Base-by-base conservation (phyloP, 441 rosid genomes). In the Sinapis alba region DNA sequence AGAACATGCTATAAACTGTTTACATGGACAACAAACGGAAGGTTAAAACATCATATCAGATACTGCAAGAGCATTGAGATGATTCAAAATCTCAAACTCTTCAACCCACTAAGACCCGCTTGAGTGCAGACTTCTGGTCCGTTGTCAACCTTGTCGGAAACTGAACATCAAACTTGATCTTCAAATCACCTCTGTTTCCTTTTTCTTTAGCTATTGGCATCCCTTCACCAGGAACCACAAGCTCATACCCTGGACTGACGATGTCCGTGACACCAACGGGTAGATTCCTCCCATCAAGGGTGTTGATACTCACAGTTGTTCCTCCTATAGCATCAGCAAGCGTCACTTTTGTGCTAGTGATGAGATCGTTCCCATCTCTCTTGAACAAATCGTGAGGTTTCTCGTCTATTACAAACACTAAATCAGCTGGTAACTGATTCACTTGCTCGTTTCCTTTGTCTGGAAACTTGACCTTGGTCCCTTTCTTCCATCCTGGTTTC, bases 401-500 rank as follows among this genome's bases (percentile, higher is more conserved):
- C 83, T 92, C 99, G 28, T 91, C 97, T 11, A 93, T 91, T 0
- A 91, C 74, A 62, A 95, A 93, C 54, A 89, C 91, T 4, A 95
- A 89, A 68, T 95, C 99, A 13, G 99, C 99, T 43, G 99, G 91
- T 41, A 90, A 89, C 30, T 89, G 99, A 78, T 89, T 89, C 62
- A 84, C 82, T 83, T 85, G 96, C 80, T 95, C 98, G 5, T 95
- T 95, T 27, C 98, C 99, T 80, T 95, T 95, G 56, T 92, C 98
- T 0, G 91, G 93, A 83, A 95, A 95, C 8, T 93, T 92, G 19
- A 95, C 84, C 83, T 92, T 95, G 2, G 98, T 95, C 32, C 99
- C 98, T 73, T 88, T 93, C 84, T 95, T 95, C 99, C 98, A 93
- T 16, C 99, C 97, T 0, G 97, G 99, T 83, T 93, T 93, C 71